A percentile compares a stretch with the other conserved stretches of the same genome.
Evolutionary conservation across 768 basidiomycete genomes (phyloP).

Genomic region (Mrakia gelida): DNA sequence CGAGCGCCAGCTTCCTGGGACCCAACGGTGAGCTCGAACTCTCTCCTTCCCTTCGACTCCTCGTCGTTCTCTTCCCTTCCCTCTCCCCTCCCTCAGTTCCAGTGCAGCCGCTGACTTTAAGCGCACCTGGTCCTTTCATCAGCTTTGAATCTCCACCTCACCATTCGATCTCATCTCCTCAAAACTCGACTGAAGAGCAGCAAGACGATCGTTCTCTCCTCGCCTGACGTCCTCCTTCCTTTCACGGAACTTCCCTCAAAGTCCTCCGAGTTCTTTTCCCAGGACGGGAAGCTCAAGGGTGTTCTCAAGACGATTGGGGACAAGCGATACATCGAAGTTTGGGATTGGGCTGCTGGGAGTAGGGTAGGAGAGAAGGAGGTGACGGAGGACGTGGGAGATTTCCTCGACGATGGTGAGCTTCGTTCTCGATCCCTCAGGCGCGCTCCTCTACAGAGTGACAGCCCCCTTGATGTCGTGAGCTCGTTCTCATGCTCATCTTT

Average conservation of each 20-base stretch:
- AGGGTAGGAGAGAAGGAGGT: conserved; percentile 15
- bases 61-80: neutral
- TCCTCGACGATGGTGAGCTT: conserved; percentile 25
- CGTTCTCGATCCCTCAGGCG: neutral
- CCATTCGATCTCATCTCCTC: neutral
- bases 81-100: neutral
- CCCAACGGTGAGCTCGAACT: neutral
- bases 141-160: neutral
- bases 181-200: neutral
- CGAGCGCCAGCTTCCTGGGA: conserved; percentile 8
- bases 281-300: conserved; percentile 9
- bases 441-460: neutral
- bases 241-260: conserved; percentile 1
- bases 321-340: conserved; percentile 31
- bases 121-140: no score
- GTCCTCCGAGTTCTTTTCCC: conserved; percentile 5
- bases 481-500: neutral
- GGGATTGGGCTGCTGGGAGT: neutral
- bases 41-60: neutral
- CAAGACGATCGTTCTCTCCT: neutral
- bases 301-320: conserved; percentile 16
- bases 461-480: no score
- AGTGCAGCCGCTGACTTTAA: no score
- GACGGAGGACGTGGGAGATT: conserved; percentile 19
- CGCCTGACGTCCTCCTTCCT: neutral